These are phyloP conservation scores for Aspergillus homomorphus DNA, from an alignment of 495 filamentous ascomycete genomes.

Conservation along the genomic window DNA sequence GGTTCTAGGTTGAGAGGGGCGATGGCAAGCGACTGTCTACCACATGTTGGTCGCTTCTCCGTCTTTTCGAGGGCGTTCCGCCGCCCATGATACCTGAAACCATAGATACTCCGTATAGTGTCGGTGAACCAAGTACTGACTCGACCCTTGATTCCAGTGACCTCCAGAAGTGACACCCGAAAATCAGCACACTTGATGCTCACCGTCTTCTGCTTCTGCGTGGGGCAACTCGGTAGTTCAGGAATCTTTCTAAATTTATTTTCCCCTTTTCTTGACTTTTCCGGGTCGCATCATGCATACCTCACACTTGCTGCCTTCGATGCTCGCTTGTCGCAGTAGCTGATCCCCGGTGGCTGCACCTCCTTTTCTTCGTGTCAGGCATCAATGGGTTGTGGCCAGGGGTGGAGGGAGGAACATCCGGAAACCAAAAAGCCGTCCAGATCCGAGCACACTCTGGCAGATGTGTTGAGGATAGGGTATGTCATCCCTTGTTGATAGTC, in stretches of 20 bases:
- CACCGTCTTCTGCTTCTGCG: conserved; percentile 19
- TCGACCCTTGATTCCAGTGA: conserved; percentile 16
- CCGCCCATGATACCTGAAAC: too few relatives aligned
- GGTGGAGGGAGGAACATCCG: neutral
- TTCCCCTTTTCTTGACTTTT: neutral
- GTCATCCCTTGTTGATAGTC: conserved; percentile 10
- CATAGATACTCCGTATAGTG: too few relatives aligned
- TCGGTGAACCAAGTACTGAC: conserved; percentile 4
- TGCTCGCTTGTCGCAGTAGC: neutral
- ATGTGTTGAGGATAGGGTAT: conserved; percentile 4
- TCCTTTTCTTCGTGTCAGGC: neutral
- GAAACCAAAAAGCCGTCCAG: conserved; percentile 2
- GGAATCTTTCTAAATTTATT: too few relatives aligned
- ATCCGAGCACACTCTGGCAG: neutral
- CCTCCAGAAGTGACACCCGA: conserved; percentile 9
- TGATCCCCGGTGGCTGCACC: neutral
- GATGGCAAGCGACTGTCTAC: too few relatives aligned
- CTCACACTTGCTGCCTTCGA: neutral
- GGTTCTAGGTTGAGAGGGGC: too few relatives aligned
- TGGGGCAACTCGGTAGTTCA: conserved; percentile 10
- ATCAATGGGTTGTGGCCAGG: neutral
- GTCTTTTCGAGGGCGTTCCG: conserved; percentile 6
- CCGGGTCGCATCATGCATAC: conserved; percentile 16
- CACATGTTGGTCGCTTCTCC: conserved; percentile 1
- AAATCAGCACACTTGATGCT: conserved; percentile 9